Percentiles rank a stretch among this genome's conserved stretches.
Evolutionary conservation across 139 green algal species (phyloP).

Genomic region (Micractinium conductrix): DNA sequence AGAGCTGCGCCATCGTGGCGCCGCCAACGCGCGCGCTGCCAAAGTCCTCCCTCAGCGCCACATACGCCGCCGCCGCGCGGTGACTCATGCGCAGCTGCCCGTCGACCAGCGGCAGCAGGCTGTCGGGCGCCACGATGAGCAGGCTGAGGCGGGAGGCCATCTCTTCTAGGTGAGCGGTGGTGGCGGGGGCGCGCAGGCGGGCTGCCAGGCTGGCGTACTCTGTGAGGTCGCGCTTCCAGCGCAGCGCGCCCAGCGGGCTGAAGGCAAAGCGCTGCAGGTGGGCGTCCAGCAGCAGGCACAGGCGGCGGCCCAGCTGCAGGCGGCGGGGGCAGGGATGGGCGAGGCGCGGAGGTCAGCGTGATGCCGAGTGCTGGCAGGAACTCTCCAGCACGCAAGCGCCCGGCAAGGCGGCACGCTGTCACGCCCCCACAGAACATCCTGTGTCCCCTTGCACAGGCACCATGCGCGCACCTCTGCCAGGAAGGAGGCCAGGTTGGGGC

Average conservation of each 20-base stretch:
- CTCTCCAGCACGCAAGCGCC: too few relatives aligned
- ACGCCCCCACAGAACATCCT: background rate
- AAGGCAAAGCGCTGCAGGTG: conserved; percentile 72
- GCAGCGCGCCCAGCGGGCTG: conserved; percentile 69
- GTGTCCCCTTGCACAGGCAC: too few relatives aligned
- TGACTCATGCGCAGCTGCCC: conserved; percentile 63
- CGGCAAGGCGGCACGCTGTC: background rate
- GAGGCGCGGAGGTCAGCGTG: background rate
- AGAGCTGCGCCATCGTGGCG: conserved; percentile 53
- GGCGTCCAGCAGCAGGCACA: conserved; percentile 36
- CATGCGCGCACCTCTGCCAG: conserved; percentile 59
- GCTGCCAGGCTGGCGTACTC: conserved; percentile 62
- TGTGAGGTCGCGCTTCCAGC: conserved; percentile 73
- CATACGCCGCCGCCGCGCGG: conserved; percentile 56
- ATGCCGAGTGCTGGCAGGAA: too few relatives aligned
- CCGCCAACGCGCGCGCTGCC: conserved; percentile 57
- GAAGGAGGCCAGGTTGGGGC: conserved; percentile 59
- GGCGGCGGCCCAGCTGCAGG: conserved; percentile 47
- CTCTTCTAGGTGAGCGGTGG: conserved; percentile 46
- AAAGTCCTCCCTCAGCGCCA: conserved; percentile 74
- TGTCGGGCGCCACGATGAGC: conserved; percentile 82
- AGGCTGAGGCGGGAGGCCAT: conserved; percentile 58
- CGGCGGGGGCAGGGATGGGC: background rate
- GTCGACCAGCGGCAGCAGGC: conserved; percentile 77
- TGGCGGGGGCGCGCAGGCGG: conserved; percentile 29